Base-by-base conservation (phyloP, 352 stramenopile species). In the Phytophthora capsici region DNA sequence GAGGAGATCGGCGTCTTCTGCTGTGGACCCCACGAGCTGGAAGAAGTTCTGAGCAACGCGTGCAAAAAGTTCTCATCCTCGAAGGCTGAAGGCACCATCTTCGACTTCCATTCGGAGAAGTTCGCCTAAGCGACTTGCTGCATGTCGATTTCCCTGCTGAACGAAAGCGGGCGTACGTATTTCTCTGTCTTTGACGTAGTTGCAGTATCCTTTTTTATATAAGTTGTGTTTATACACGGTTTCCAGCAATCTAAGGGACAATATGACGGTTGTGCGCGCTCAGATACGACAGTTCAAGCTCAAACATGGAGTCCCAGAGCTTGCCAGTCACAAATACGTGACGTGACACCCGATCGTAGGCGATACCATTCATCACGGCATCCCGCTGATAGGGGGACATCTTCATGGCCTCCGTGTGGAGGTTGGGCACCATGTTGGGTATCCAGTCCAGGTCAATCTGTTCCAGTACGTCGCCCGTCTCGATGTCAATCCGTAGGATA, bases 311-410 rank as follows among this genome's bases (percentile, higher is more conserved):
- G 64, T 93, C 84, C 87, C 87, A 95, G 32, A 94, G 69, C 55
- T 95, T 95, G 13, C 87, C 87, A 1, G 85, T 95, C 32, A 94
- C 37, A 34, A 84, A 95, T 28, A 95, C 56, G 50, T 92, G 83
- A 26, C 72, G 57, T 25, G 68, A 88, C 14, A 54, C 50, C 0
- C 82, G 77, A 51, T 96, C 76, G 49, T 84, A 94, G 13, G 88
- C 90, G 51, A 97, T 96, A 59, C 90, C 90, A 68, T 97, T 97
- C 80, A 97, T 93, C 44, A 97, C 90, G 10, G 88, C 87, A 16
- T 96, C 86, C 6, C 49, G 48, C 23, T 75, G 72, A 28, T 71
- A 74, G 13, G 57, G 62, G 1, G 69, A 66, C 13, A 20, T 57
- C 28, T 81, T 76, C 49, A 94, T 87, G 26, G 64, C 65, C 25